Conservation (phyloP, 805 yeast genomes). For the Blastobotrys robertii region DNA sequence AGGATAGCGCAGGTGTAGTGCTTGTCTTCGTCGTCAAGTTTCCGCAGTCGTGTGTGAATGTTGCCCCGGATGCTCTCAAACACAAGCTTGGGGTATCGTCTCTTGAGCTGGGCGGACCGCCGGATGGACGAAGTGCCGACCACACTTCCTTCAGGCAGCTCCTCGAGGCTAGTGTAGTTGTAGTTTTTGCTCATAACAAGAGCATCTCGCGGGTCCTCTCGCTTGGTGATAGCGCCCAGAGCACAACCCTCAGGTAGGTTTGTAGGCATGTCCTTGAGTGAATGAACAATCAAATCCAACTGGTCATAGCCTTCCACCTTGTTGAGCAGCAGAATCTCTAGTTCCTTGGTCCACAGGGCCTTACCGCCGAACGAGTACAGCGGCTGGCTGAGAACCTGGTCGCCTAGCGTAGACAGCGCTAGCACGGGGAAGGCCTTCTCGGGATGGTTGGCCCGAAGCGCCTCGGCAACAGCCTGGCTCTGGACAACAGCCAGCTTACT, state of each 20-base stretch:
- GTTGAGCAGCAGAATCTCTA: conserved; percentile 62
- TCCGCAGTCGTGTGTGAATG: conserved; percentile 65
- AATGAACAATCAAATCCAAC: conserved; percentile 85
- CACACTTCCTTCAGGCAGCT: conserved; percentile 73
- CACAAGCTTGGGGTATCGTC: conserved; percentile 61
- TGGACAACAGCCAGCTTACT: conserved; percentile 83
- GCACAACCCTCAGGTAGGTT: conserved; percentile 80
- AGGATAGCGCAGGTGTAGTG: conserved; percentile 66
- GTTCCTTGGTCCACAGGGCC: conserved; percentile 91
- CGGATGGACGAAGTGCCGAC: conserved; percentile 95
- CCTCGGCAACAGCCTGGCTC: conserved; percentile 58
- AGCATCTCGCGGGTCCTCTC: conserved; percentile 94
- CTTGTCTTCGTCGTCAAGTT: conserved; percentile 63
- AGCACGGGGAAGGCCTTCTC: conserved; percentile 62
- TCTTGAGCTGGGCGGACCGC: conserved; percentile 81
- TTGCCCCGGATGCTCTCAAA: conserved; percentile 87
- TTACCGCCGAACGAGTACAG: conserved; percentile 94
- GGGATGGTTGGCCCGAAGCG: conserved; percentile 52
- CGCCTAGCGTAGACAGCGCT: conserved; percentile 82
- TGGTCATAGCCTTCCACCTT: conserved; percentile 52
- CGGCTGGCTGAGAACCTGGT: conserved; percentile 75
- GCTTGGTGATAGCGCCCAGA: conserved; percentile 72
- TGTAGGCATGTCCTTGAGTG: conserved; percentile 90
- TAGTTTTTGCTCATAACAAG: conserved; percentile 63
- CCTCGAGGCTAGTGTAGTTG: conserved; percentile 52